Percentiles rank a stretch among this genome's conserved stretches.
These are phyloP conservation scores for Hordeum marinum DNA, from an alignment of 176 grass and related monocot species.

Conservation along the genomic window DNA sequence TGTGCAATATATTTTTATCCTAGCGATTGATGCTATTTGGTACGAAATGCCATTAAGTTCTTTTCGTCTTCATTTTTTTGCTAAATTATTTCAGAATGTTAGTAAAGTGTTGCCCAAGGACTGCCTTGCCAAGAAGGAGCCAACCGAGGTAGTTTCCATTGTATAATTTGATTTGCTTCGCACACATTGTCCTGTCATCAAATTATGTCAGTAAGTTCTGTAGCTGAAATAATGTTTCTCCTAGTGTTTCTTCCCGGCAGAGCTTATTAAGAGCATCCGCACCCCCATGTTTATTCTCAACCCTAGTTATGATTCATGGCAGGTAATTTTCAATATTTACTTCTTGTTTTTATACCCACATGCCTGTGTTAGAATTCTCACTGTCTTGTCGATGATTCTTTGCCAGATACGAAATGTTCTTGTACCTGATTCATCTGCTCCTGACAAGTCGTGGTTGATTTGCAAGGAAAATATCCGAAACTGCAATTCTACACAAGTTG, in stretches of 20 bases:
- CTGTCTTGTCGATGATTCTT: background rate
- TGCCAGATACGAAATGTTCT: constrained; percentile 34
- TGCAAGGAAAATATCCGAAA: constrained; percentile 44
- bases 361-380: background rate
- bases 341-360: background rate
- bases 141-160: constrained; percentile 7
- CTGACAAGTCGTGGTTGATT: constrained; percentile 27
- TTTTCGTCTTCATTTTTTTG: background rate
- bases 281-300: constrained; percentile 59
- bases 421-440: constrained; percentile 25
- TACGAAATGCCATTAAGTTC: background rate
- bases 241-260: constrained; percentile 63
- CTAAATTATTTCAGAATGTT: constrained; percentile 36
- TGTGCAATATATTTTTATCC: background rate
- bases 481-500: constrained; percentile 39
- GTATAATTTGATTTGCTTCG: background rate
- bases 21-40: background rate
- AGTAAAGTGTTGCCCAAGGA: constrained; percentile 39
- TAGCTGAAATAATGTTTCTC: background rate
- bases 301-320: constrained; percentile 63
- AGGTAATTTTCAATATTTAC: constrained; percentile 34
- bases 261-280: constrained; percentile 50
- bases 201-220: background rate
- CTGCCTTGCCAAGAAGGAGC: constrained; percentile 37
- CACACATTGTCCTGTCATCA: background rate